Base-by-base conservation (phyloP, 129 eudicot genomes). In the Flaveria trinervia region DNA sequence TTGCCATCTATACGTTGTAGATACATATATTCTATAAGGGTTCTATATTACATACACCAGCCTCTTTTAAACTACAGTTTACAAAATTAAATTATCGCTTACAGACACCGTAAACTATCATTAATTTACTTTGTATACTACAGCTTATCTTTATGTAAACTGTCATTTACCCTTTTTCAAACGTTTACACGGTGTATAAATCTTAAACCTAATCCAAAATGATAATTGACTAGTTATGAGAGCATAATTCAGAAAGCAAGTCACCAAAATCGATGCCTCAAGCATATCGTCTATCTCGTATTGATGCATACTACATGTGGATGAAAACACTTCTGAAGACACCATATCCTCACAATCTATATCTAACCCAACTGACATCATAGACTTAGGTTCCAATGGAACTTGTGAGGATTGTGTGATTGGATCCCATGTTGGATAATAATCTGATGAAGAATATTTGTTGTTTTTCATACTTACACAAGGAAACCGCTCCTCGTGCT, bases 291-390 rank as follows among this genome's bases (percentile, higher is more conserved):
- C 85, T 22, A 62, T 68, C 48, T 48, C 84, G 68, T 54, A 44
- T 9, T 45, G 69, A 23, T 46, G 81, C 1, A 79, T 82, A 72
- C 84, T 79, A 0, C 77, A 77, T 14, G 84, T 71, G 23, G 84
- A 82, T 2, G 88, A 84, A 70, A 72, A 79, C 7, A 79, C 80
- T 9, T 77, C 78, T 1, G 85, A 73, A 23, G 83, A 83, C 12
- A 80, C 60, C 36, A 30, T 4, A 30, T 3, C 36, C 72, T 75
- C 44, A 16, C 77, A 74, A 71, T 83, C 82, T 1, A 76, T 84
- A 59, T 74, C 68, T 4, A 79, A 25, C 45, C 66, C 71, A 2
- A 74, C 50, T 0, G 87, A 83, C 65, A 65, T 61, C 54, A 78
- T 5, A 11, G 75, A 15, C 79, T 75, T 14, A 3, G 60, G 59